phyloP scores from a whole-genome alignment of 345 rosid genomes.

The Citrus unshiu region DNA sequence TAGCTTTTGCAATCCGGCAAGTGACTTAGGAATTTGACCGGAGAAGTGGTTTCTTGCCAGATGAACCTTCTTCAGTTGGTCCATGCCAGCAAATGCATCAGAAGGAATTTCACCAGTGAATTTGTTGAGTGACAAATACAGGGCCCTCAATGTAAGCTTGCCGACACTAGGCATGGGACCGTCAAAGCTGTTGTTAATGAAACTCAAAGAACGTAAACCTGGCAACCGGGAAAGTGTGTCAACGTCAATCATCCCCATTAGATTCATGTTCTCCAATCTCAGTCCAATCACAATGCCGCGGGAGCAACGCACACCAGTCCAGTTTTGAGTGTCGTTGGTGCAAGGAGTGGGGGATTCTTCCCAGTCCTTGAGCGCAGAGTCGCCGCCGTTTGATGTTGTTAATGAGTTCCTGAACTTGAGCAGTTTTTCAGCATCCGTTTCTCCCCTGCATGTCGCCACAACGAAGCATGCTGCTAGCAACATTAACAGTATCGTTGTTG shows the following conservation, averaged over 20 bases:
- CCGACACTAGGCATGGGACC: constrained; percentile 52
- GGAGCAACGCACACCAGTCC: constrained; percentile 60
- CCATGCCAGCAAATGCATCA: constrained; percentile 50
- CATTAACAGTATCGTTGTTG: no score
- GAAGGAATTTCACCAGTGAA: constrained; percentile 48
- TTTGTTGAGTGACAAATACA: constrained; percentile 53
- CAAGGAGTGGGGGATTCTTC: constrained; percentile 31
- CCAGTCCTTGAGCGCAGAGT: constrained; percentile 38
- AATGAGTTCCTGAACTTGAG: constrained; percentile 55
- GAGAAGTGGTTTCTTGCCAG: constrained; percentile 51
- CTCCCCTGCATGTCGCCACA: background rate
- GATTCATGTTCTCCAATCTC: constrained; percentile 52
- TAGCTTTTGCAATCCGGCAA: constrained; percentile 37
- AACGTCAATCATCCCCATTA: constrained; percentile 45
- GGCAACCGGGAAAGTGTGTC: constrained; percentile 33
- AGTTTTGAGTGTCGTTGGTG: constrained; percentile 18
- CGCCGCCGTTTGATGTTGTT: constrained; percentile 5
- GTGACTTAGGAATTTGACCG: constrained; percentile 56
- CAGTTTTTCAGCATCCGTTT: constrained; percentile 42
- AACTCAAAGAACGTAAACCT: constrained; percentile 47
- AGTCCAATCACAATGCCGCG: constrained; percentile 35
- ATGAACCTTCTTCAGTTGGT: constrained; percentile 38
- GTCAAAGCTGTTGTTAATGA: constrained; percentile 53
- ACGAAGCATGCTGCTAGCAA: background rate
- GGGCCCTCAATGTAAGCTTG: constrained; percentile 35